Conservation (phyloP, 73 alveolate genomes). For the Tetrahymena elliotti region DNA sequence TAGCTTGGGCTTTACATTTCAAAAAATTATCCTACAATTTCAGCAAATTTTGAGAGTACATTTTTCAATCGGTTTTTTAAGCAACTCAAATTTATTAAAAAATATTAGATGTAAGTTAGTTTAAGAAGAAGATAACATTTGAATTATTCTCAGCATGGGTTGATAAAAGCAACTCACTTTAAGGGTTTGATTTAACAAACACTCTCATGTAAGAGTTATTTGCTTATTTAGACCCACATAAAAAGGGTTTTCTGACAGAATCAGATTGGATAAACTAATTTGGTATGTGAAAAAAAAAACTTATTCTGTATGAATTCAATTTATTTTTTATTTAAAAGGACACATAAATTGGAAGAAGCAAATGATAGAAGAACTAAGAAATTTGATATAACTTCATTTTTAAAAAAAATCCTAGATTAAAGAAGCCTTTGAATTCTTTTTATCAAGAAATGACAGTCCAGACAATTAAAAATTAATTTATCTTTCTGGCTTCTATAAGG, state of each 20-base stretch:
- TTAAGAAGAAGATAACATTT: conserved; percentile 38
- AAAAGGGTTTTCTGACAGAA: conserved; percentile 70
- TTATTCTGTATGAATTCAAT: background rate
- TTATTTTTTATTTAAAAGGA: background rate
- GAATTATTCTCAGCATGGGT: conserved; percentile 54
- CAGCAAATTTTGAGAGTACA: conserved; percentile 48
- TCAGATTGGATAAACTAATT: conserved; percentile 64
- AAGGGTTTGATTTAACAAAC: conserved; percentile 75
- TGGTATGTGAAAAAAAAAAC: conserved; percentile 41
- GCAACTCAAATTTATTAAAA: background rate
- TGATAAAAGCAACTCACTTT: conserved; percentile 48
- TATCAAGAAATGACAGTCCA: background rate
- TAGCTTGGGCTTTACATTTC: conserved; percentile 60
- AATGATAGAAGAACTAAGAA: conserved; percentile 55
- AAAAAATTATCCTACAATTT: conserved; percentile 42
- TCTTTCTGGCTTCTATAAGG: conserved; percentile 42
- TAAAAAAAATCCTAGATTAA: conserved; percentile 49
- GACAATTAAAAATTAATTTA: conserved; percentile 14
- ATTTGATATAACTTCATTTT: conserved; percentile 52
- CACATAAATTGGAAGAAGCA: conserved; percentile 37
- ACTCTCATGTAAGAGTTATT: conserved; percentile 54
- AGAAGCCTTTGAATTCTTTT: conserved; percentile 46
- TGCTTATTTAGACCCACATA: conserved; percentile 73
- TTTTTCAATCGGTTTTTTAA: background rate
- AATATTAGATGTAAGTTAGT: background rate